Conservation (phyloP, 106 monocot species). For the Narthecium ossifragum region DNA sequence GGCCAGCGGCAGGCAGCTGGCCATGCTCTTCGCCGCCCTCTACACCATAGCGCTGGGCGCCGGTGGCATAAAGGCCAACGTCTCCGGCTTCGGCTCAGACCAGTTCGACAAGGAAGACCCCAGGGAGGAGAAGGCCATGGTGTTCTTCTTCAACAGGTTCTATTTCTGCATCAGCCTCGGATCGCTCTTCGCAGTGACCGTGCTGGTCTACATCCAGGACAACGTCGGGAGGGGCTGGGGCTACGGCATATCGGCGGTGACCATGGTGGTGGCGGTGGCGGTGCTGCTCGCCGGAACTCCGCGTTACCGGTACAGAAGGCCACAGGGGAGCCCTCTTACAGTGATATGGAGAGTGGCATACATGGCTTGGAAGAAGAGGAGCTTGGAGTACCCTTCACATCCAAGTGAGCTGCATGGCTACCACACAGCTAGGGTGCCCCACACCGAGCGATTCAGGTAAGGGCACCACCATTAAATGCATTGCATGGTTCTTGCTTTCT, state of each 20-base stretch:
- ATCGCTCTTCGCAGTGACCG: conserved; percentile 52
- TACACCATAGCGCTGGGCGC: conserved; percentile 68
- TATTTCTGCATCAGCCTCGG: conserved; percentile 63
- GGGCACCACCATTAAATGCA: no score
- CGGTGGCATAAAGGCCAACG: conserved; percentile 73
- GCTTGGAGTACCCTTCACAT: conserved; percentile 15
- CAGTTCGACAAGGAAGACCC: conserved; percentile 49
- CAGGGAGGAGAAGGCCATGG: conserved; percentile 42
- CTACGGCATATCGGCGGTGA: conserved; percentile 45
- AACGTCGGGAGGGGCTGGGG: conserved; percentile 59
- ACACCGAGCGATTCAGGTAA: conserved; percentile 38
- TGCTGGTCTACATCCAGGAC: conserved; percentile 58
- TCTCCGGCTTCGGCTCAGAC: conserved; percentile 69
- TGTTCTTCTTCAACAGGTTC: conserved; percentile 69
- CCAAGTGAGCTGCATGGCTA: conserved; percentile 30
- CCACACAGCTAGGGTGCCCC: conserved; percentile 24
- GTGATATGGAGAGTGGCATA: conserved; percentile 33
- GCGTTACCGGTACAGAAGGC: conserved; percentile 31
- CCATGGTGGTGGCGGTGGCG: conserved; percentile 32
- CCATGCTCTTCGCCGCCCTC: conserved; percentile 53
- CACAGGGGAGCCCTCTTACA: conserved; percentile 50
- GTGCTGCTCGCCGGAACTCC: conserved; percentile 38
- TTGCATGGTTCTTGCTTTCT: no score
- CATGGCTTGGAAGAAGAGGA: conserved; percentile 45
- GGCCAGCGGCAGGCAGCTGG: conserved; percentile 48